Evolutionary conservation across 2,329 filamentous ascomycete genomes (phyloP), one percentile per base, ranked within the genome.

Genomic region (Hypoxylon sp.): DNA sequence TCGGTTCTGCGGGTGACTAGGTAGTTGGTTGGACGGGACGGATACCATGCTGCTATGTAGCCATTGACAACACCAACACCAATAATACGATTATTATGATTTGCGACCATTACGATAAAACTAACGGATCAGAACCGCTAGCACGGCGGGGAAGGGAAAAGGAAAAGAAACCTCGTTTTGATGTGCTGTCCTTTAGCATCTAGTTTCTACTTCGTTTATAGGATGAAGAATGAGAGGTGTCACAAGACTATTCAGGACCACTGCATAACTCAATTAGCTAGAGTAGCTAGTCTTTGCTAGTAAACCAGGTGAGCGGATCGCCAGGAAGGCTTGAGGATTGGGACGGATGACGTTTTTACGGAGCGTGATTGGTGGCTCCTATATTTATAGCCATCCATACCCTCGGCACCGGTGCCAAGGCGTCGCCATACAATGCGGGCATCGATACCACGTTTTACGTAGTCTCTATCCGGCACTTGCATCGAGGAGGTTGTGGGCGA

Each of bases 251-350:
- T 53, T 15, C 32, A 39, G 48, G 20, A 50, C 47, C n/a, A 49
- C 3, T 44, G 47, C 43, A 39, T 49, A 39, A 39, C 44, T 50
- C 28, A 39, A 52, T 43, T 20, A 22, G 52, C 41, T 34, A 48
- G 56, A 53, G 51, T 41, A 56, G 46, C 26, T 62, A 61, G 48
- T 62, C 56, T 47, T 47, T 58, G 50, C 24, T 54, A 17, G 20
- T 34, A 44, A 68, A 69, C 71, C 70, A 72, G 68, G 69, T 67
- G 70, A 70, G 50, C 52, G 65, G 65, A 68, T 68, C 58, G 59
- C 54, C 65, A 55, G 37, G 41, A n/a, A 56, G 17, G 50, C 22
- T 17, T 24, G 37, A 47, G 55, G 52, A 59, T 58, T 59, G 53
- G 69, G 48, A 60, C 61, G 20, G 59, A 64, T 62, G 68, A 63